Evolutionary conservation across 169 alveolate genomes (phyloP).

Genomic region (Neospora caninum): DNA sequence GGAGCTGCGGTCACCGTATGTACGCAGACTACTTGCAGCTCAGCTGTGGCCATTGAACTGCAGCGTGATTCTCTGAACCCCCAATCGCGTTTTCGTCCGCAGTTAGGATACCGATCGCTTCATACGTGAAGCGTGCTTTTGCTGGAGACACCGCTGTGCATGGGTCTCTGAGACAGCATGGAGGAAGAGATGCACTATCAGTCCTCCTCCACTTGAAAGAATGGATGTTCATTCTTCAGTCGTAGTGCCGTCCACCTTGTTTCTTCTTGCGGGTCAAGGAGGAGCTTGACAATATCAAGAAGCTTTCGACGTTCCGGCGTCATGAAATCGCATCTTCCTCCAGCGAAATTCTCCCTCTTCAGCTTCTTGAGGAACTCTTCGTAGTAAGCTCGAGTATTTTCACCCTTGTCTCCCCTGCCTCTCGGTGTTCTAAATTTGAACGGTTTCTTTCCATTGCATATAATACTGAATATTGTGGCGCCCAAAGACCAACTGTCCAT

Average conservation of each 20-base stretch:
- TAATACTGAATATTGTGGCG: background rate
- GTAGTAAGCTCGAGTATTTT: background rate
- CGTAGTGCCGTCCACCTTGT: background rate
- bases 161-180: too few species aligned
- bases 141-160: too few species aligned
- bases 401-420: background rate
- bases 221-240: background rate
- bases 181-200: too few species aligned
- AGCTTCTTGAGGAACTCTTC: background rate
- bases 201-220: background rate
- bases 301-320: background rate
- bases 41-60: too few species aligned
- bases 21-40: too few species aligned
- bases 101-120: too few species aligned
- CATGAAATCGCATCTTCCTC: background rate
- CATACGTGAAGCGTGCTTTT: too few species aligned
- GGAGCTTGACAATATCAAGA: background rate
- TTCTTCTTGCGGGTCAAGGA: background rate
- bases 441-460: background rate
- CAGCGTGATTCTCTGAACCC: too few species aligned
- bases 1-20: too few species aligned
- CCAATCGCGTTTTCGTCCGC: too few species aligned
- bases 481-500: slow-evolving; percentile 17
- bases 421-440: background rate
- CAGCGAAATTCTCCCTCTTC: background rate